These are phyloP conservation scores for Cyclotella cryptica DNA, from an alignment of 108 stramenopile species.

Conservation along the genomic window DNA sequence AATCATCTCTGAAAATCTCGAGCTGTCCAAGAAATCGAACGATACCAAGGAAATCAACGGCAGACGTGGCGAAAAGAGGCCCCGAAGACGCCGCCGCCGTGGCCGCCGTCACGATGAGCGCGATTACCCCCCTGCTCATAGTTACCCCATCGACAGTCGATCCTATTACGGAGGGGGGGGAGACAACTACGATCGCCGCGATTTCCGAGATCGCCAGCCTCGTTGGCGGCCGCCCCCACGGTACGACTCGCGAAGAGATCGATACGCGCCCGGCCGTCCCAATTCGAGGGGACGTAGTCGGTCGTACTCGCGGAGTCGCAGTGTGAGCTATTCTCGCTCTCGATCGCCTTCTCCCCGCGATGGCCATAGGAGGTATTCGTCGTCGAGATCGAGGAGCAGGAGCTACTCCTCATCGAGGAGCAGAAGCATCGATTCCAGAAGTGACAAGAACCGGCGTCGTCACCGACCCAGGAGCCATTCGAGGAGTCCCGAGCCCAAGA, in stretches of 20 bases:
- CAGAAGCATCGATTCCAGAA: not conserved
- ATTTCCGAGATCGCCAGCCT: not conserved
- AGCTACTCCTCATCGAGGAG: not conserved
- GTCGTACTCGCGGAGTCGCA: not conserved
- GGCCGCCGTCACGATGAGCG: not conserved
- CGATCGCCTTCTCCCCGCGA: slow-evolving; percentile 8
- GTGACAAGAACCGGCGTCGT: not conserved
- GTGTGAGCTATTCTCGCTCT: slow-evolving; percentile 21
- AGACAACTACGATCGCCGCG: not conserved
- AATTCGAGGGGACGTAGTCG: not conserved
- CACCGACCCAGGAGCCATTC: slow-evolving; percentile 1
- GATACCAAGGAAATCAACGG: not conserved
- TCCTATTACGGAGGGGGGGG: slow-evolving; percentile 15
- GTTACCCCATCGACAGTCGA: slow-evolving; percentile 12
- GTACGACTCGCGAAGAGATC: not conserved
- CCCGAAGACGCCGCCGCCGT: slow-evolving; percentile 3
- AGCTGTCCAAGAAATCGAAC: not conserved
- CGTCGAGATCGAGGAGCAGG: not conserved
- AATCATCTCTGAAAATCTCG: not conserved
- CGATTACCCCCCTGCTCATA: not conserved
- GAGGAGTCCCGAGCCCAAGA: slow-evolving; percentile 2
- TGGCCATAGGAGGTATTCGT: not conserved
- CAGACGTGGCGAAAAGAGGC: not conserved
- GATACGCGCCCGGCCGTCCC: slow-evolving; percentile 15
- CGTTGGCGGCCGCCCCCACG: not conserved